Evolutionary conservation across 164 flowering plant species (phyloP).

Genomic region (Umbilicus rupestris): DNA sequence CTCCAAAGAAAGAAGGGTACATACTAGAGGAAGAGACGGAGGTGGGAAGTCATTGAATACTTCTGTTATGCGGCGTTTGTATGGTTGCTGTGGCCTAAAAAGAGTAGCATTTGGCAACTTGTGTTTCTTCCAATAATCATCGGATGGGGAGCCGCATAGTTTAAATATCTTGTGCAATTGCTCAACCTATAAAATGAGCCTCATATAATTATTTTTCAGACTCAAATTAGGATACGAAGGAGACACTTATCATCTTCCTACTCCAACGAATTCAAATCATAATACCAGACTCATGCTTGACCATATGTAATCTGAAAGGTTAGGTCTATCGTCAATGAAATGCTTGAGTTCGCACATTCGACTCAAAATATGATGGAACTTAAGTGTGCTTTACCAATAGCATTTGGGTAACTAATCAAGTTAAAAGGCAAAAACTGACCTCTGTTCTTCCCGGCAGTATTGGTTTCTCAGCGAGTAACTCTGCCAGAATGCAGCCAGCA

Average conservation of each 20-base stretch:
- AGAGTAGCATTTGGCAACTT: slow-evolving; percentile 79
- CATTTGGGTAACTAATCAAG: no score
- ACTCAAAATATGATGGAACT: no score
- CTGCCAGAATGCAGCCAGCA: slow-evolving; percentile 94
- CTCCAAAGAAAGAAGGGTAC: slow-evolving; percentile 72
- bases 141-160: slow-evolving; percentile 92
- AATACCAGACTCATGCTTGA: no score
- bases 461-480: slow-evolving; percentile 83
- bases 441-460: slow-evolving; percentile 92
- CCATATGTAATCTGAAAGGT: no score
- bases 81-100: slow-evolving; percentile 84
- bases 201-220: neutral
- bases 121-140: slow-evolving; percentile 79
- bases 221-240: neutral
- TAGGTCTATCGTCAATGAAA: no score
- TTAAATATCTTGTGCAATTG: slow-evolving; percentile 94
- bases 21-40: slow-evolving; percentile 55
- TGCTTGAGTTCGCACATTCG: no score
- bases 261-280: no score
- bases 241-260: neutral
- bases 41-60: slow-evolving; percentile 74
- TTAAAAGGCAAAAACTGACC: slow-evolving; percentile 41
- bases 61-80: slow-evolving; percentile 61
- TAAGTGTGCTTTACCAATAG: no score
- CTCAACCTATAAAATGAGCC: slow-evolving; percentile 50